Conservation (phyloP, 108 stramenopile genomes). For the Mayamaea pseudoterrestris region DNA sequence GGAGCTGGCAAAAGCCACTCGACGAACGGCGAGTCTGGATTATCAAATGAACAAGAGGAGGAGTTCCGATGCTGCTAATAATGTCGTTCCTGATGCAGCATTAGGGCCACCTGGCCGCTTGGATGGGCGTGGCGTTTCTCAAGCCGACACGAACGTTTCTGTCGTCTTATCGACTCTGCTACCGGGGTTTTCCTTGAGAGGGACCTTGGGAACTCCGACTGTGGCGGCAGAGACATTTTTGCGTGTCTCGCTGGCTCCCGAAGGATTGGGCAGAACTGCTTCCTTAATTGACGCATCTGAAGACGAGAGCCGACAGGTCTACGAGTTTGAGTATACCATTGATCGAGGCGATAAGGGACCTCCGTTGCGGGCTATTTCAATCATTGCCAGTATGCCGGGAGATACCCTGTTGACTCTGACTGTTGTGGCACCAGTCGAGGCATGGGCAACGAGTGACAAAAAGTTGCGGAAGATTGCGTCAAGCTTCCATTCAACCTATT, state of each 20-base stretch:
- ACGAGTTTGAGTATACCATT: constrained; percentile 63
- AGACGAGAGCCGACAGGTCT: constrained; percentile 21
- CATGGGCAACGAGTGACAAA: constrained; percentile 24
- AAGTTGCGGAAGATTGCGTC: constrained; percentile 42
- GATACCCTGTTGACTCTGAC: constrained; percentile 38
- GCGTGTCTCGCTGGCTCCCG: constrained; percentile 38
- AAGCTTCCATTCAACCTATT: constrained; percentile 69
- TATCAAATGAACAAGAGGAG: constrained; percentile 26
- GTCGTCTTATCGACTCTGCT: constrained; percentile 30
- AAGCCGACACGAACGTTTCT: constrained; percentile 67
- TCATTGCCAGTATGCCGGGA: constrained; percentile 28
- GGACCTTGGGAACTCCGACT: constrained; percentile 37
- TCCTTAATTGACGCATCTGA: constrained; percentile 36
- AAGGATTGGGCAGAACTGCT: constrained; percentile 34
- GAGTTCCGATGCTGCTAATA: constrained; percentile 7
- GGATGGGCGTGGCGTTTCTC: constrained; percentile 33
- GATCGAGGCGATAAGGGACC: constrained; percentile 38
- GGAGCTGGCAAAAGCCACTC: constrained; percentile 58
- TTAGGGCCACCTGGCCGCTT: constrained; percentile 60
- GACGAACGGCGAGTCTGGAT: constrained; percentile 35
- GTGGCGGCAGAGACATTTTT: constrained; percentile 41
- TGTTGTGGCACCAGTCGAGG: constrained; percentile 40
- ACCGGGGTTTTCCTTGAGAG: constrained; percentile 35
- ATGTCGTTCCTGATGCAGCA: constrained; percentile 38
- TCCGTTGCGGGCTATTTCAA: constrained; percentile 51